Evolutionary conservation across 352 stramenopile genomes (phyloP).

Genomic region (Globisporangium solare): DNA sequence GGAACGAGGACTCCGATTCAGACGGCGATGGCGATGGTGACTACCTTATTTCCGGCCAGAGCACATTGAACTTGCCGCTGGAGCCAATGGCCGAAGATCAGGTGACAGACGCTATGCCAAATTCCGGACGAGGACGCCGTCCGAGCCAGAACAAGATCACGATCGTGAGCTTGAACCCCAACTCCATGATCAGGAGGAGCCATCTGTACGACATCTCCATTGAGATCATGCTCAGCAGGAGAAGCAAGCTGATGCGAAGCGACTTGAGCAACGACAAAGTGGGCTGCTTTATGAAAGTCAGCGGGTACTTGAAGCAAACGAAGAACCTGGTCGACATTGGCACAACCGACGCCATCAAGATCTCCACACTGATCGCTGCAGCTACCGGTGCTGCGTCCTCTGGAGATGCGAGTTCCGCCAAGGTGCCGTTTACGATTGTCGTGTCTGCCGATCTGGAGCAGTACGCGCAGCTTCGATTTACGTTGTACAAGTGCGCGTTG

Average conservation of each 20-base stretch:
- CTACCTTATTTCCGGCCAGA: constrained; percentile 1
- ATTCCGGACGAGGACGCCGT: constrained; percentile 4
- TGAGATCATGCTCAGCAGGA: constrained; percentile 44
- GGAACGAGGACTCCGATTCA: constrained; percentile 14
- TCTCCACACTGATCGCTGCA: constrained; percentile 38
- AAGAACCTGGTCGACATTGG: constrained; percentile 54
- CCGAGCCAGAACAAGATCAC: constrained; percentile 18
- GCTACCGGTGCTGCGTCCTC: constrained; percentile 14
- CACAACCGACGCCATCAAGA: constrained; percentile 51
- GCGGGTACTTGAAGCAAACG: constrained; percentile 33
- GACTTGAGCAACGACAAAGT: constrained; percentile 40
- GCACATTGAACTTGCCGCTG: constrained; percentile 4
- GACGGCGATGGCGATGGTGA: constrained; percentile 9
- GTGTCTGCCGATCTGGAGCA: constrained; percentile 45
- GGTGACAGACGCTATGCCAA: constrained; percentile 1
- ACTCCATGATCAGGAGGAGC: constrained; percentile 4
- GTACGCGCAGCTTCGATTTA: constrained; percentile 65
- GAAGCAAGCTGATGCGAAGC: constrained; percentile 42
- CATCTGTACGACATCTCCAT: constrained; percentile 48
- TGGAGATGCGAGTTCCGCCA: constrained; percentile 16
- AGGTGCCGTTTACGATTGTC: constrained; percentile 57
- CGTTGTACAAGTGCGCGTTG: constrained; percentile 49
- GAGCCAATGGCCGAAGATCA: constrained; percentile 19
- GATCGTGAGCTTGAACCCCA: constrained; percentile 17
- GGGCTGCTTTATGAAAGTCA: constrained; percentile 50